Evolutionary conservation across 371 early-diverging fungal genomes (phyloP).

Genomic region (Mortierella sp.): DNA sequence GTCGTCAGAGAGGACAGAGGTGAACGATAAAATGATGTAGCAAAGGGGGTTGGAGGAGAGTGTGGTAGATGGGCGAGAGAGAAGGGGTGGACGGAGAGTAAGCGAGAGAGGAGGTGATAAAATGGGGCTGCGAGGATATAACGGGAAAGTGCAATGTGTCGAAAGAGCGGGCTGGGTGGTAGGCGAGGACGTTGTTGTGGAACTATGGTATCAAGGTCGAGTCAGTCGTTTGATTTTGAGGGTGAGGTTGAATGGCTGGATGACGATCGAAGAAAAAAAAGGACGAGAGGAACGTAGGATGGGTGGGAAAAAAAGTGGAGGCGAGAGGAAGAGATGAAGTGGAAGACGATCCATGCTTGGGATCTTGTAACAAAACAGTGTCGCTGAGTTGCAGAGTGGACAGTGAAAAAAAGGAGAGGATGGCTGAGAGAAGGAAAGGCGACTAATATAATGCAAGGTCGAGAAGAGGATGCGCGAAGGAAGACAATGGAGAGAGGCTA

Average conservation of each 20-base stretch:
- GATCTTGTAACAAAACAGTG: not conserved
- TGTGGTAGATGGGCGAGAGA: not conserved
- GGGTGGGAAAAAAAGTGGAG: not conserved
- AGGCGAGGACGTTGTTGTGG: too few relatives aligned
- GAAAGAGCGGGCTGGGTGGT: too few relatives aligned
- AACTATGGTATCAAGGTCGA: too few relatives aligned
- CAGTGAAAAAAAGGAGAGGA: not conserved
- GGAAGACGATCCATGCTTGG: not conserved
- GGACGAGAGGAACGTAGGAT: not conserved
- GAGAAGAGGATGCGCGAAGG: conserved; percentile 7
- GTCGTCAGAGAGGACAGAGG: not conserved
- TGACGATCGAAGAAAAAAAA: not conserved
- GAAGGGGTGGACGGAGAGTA: not conserved
- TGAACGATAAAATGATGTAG: too few relatives aligned
- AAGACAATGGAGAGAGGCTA: conserved; percentile 13
- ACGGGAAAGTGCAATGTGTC: too few relatives aligned
- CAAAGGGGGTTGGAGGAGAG: too few relatives aligned
- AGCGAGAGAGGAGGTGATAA: not conserved
- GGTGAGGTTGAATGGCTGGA: not conserved
- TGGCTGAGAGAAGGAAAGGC: not conserved
- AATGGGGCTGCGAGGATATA: not conserved
- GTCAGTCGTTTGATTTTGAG: not conserved
- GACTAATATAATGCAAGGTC: conserved; percentile 9
- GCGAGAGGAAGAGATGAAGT: not conserved
- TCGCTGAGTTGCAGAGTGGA: not conserved